These are phyloP conservation scores for Calonectria hongkongensis DNA, from an alignment of 2,329 filamentous ascomycete genomes.

Conservation along the genomic window DNA sequence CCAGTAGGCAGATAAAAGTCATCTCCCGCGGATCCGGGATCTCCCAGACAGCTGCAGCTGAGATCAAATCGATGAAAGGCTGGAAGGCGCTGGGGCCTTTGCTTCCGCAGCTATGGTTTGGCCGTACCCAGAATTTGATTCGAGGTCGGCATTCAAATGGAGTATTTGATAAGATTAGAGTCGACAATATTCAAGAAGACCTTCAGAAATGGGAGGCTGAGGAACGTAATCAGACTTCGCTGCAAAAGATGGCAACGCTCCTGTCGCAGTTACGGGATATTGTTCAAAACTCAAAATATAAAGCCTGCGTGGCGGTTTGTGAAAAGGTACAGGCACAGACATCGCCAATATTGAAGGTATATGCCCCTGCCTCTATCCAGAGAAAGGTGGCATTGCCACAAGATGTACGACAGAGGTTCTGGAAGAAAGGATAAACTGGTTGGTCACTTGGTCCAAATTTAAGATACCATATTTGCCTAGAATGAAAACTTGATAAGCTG, in stretches of 20 bases:
- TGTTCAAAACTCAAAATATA: not conserved
- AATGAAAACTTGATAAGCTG: too few species aligned
- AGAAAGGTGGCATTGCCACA: not conserved
- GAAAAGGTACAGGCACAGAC: not conserved
- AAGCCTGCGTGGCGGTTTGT: constrained; percentile 32
- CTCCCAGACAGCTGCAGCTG: constrained; percentile 38
- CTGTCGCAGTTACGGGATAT: constrained; percentile 28
- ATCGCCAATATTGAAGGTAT: not conserved
- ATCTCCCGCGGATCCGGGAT: constrained; percentile 18
- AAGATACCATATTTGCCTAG: too few species aligned
- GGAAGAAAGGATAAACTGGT: not conserved
- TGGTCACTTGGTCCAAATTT: too few species aligned
- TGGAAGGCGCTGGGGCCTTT: not conserved
- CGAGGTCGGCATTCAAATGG: constrained; percentile 46
- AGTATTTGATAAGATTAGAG: constrained; percentile 36
- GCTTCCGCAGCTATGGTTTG: constrained; percentile 55
- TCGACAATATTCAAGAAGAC: constrained; percentile 11
- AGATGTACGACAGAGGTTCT: not conserved
- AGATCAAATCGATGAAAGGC: constrained; percentile 46
- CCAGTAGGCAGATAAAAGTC: not conserved
- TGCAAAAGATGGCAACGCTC: constrained; percentile 33
- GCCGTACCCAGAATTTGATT: constrained; percentile 53
- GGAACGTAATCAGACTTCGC: constrained; percentile 22
- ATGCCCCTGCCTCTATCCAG: not conserved
- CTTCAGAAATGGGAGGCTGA: constrained; percentile 38